Evolutionary conservation across 352 stramenopile genomes (phyloP).

Genomic region (Pythium periplocum): DNA sequence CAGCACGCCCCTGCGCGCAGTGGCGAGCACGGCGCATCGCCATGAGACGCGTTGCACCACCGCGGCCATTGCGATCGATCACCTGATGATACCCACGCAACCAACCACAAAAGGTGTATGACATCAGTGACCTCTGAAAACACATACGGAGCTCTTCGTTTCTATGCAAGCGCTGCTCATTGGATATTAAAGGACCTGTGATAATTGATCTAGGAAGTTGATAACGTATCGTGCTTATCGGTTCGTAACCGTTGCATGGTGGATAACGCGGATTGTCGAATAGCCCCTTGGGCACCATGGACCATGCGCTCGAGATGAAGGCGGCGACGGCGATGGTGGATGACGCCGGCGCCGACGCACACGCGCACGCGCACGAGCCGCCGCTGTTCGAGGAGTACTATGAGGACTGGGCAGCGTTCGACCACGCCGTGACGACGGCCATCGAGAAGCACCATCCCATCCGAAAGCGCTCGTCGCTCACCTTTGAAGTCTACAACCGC

Average conservation of each 20-base stretch:
- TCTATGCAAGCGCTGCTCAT: too few species aligned
- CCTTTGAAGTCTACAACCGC: conserved; percentile 84
- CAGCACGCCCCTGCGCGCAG: too few species aligned
- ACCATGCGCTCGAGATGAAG: conserved; percentile 3
- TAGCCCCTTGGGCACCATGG: conserved; percentile 1
- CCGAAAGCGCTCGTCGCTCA: conserved; percentile 77
- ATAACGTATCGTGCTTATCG: too few species aligned
- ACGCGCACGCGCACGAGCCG: conserved; percentile 1
- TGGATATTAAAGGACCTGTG: not conserved
- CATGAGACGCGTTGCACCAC: not conserved
- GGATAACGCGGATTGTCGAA: not conserved
- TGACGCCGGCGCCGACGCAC: not conserved
- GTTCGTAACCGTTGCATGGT: conserved; percentile 4
- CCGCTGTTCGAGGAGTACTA: conserved; percentile 73
- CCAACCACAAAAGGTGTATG: too few species aligned
- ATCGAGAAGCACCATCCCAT: conserved; percentile 70
- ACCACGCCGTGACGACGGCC: conserved; percentile 48
- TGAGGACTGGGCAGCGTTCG: conserved; percentile 68
- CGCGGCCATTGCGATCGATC: not conserved
- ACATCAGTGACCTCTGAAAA: too few species aligned
- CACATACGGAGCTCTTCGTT: too few species aligned
- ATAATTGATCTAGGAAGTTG: too few species aligned
- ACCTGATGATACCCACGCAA: not conserved
- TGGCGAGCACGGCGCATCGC: not conserved
- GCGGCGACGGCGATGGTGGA: not conserved